phyloP scores from a whole-genome alignment of 805 yeast species.

The Wickerhamiella spandovensis region DNA sequence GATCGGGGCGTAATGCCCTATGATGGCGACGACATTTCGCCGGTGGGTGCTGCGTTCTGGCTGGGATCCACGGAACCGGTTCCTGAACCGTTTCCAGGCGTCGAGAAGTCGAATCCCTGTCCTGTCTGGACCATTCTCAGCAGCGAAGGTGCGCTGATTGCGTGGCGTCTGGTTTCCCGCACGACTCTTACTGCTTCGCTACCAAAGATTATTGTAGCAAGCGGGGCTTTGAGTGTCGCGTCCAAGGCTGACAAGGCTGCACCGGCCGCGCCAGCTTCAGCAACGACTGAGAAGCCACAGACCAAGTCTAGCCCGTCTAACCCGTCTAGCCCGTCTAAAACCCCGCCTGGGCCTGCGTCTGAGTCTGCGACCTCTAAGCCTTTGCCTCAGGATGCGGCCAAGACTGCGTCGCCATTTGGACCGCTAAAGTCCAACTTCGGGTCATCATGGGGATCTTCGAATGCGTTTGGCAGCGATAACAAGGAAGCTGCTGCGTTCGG shows the following conservation, averaged over 20 bases:
- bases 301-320: too few relatives aligned
- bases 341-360: background rate
- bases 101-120: constrained; percentile 4
- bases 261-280: too few relatives aligned
- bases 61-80: constrained; percentile 1
- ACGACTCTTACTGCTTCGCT: constrained; percentile 2
- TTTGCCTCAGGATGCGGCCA: background rate
- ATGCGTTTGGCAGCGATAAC: background rate
- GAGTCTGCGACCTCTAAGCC: constrained; percentile 1
- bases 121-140: constrained; percentile 15
- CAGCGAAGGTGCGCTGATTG: constrained; percentile 14
- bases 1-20: constrained; percentile 14
- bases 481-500: background rate
- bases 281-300: too few relatives aligned
- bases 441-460: background rate
- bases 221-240: background rate
- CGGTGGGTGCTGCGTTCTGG: constrained; percentile 13
- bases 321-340: too few relatives aligned
- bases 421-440: background rate
- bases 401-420: background rate
- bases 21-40: constrained; percentile 11
- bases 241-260: too few relatives aligned
- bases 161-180: constrained; percentile 12
- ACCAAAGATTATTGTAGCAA: background rate
- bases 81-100: constrained; percentile 8